Base-by-base conservation (phyloP, 1,284 basidiomycete genomes). In the Trichosporon sp. region DNA sequence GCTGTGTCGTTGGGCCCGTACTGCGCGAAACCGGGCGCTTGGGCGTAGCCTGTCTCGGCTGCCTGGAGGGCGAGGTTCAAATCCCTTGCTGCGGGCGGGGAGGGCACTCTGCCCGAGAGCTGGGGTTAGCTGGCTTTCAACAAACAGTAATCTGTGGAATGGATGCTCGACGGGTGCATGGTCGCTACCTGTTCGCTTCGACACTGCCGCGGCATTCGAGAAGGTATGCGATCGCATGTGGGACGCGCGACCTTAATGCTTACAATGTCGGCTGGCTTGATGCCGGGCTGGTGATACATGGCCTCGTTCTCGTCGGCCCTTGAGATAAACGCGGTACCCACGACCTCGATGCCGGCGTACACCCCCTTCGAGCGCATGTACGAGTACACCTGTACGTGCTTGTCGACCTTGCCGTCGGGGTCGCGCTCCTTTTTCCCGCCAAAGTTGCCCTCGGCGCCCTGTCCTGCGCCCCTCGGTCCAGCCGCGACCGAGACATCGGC, bases 401-500 rank as follows among this genome's bases (percentile, higher is more conserved):
- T 40, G 40, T 48, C 70, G 32, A 38, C 67, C 59, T 14, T n/a
- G 59, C 12, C 59, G 59, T 32, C 59, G 32, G 3, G 16, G 56
- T 61, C 14, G 38, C 38, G 38, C 38, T 40, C 38, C 56, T 61
- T 61, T 32, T 63, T 32, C 2, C 31, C 16, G 31, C 31, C 31
- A 35, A 63, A 35, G 14, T 40, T 26, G 14, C 59, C 43, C n/a
- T 68, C 66, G 1, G 66, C 66, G 32, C 70, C 70, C 16, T 71
- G 37, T 10, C 66, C 70, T 16, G 51, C 70, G 56, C 67, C 67
- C 56, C 61, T 32, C 5, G 67, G 67, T 16, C 67, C 67, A 3
- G 67, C 67, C 14, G 67, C 67, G n/a, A 68, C 67, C 2, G 67
- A 68, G 26, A 68, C 43, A 11, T 68, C 67, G n/a, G 56, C 67